Percentiles rank a stretch among this genome's conserved stretches.
These are phyloP conservation scores for Verticillium zaregamsianum DNA, from an alignment of 2,329 filamentous ascomycete species.

Conservation along the genomic window DNA sequence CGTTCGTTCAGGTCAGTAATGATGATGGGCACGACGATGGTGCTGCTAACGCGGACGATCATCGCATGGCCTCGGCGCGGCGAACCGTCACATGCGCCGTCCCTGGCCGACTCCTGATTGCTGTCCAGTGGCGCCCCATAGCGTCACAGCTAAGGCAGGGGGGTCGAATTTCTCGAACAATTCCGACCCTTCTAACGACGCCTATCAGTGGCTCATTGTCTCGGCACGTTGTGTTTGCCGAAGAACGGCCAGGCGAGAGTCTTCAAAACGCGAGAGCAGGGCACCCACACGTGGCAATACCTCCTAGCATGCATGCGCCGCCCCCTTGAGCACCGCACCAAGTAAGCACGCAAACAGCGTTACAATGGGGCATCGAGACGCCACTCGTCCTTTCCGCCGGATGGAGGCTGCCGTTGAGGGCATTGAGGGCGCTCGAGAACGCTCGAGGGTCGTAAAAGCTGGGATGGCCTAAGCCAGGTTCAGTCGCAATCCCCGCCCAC, in stretches of 20 bases:
- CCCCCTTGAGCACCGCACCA: background rate
- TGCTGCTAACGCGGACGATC: background rate
- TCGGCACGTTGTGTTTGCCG: background rate
- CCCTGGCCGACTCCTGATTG: background rate
- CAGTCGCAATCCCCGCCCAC: background rate
- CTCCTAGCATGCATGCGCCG: background rate
- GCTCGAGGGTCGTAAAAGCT: background rate
- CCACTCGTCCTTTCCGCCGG: background rate
- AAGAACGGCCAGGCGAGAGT: background rate
- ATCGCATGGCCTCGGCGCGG: background rate
- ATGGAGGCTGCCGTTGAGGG: background rate
- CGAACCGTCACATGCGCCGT: background rate
- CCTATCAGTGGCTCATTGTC: background rate
- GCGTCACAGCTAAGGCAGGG: background rate
- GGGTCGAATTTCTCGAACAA: background rate
- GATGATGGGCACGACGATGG: background rate
- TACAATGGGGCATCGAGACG: background rate
- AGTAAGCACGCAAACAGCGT: background rate
- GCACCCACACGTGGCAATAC: background rate
- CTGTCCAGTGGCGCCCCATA: background rate
- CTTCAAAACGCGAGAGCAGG: background rate
- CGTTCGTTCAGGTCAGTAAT: background rate
- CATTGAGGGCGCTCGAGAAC: background rate
- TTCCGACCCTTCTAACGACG: background rate
- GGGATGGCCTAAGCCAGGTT: background rate